Percentiles rank a stretch among this genome's conserved stretches.
Conservation (phyloP, 1,139 yeast genomes). For the Taphrina deformans region DNA sequence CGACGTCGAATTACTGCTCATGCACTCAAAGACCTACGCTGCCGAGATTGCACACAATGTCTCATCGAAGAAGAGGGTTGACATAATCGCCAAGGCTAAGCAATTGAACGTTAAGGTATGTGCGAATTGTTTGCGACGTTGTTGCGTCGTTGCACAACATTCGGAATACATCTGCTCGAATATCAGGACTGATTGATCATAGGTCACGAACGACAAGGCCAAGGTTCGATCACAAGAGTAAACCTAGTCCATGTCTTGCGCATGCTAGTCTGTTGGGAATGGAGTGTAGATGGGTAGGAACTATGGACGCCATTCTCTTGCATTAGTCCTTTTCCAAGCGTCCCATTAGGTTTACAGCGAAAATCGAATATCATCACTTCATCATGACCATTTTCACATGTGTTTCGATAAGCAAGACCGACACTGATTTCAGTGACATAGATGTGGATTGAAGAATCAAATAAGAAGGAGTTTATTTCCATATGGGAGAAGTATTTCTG, state of each 20-base stretch:
- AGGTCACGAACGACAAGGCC: constrained; percentile 97
- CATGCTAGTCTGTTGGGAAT: not conserved
- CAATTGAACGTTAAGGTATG: constrained; percentile 82
- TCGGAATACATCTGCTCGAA: not conserved
- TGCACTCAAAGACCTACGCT: constrained; percentile 98
- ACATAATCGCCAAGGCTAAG: constrained; percentile 94
- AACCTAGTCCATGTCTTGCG: not conserved
- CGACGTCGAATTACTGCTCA: constrained; percentile 91
- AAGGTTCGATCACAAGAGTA: constrained; percentile 38
- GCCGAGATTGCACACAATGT: constrained; percentile 99
- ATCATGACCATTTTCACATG: too few species aligned
- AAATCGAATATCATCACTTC: not conserved
- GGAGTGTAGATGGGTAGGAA: constrained; percentile 12
- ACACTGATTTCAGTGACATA: too few species aligned
- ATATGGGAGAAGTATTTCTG: too few species aligned
- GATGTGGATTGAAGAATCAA: too few species aligned
- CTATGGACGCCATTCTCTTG: constrained; percentile 10
- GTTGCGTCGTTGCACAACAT: not conserved
- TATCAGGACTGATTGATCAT: not conserved
- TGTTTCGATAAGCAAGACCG: too few species aligned
- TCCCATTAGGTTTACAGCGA: not conserved
- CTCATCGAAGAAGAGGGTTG: constrained; percentile 97
- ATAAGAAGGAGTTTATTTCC: too few species aligned
- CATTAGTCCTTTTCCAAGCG: constrained; percentile 6
- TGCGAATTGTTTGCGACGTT: not conserved